These are phyloP conservation scores for Amauroascus verrucosus DNA, from an alignment of 2,329 filamentous ascomycete species.

Conservation along the genomic window DNA sequence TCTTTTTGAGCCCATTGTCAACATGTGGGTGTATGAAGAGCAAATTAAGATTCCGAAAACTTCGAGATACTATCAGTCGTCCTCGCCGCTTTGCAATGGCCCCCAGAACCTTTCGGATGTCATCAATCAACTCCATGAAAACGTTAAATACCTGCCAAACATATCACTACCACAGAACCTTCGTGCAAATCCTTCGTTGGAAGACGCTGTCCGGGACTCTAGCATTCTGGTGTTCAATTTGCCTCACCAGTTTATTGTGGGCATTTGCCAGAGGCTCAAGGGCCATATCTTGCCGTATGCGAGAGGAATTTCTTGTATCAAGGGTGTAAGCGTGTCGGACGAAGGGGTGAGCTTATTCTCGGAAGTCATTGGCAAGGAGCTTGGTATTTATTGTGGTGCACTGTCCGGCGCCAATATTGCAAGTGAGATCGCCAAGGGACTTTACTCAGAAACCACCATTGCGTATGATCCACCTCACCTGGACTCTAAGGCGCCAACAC, in stretches of 20 bases:
- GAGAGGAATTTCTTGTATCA: conserved; percentile 92
- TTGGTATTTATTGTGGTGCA: conserved; percentile 94
- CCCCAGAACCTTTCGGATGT: conserved; percentile 79
- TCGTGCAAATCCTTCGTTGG: conserved; percentile 36
- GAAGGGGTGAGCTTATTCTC: conserved; percentile 82
- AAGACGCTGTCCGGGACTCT: conserved; percentile 68
- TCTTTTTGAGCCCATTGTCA: conserved; percentile 77
- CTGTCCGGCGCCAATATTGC: conserved; percentile 95
- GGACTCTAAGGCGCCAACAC: conserved; percentile 68
- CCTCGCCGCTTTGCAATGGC: conserved; percentile 47
- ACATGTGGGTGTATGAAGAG: conserved; percentile 99
- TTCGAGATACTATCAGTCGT: conserved; percentile 61
- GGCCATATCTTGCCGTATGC: conserved; percentile 88
- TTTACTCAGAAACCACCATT: conserved; percentile 94
- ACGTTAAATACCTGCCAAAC: conserved; percentile 93
- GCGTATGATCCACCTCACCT: conserved; percentile 87
- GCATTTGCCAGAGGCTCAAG: conserved; percentile 70
- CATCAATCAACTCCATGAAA: conserved; percentile 91
- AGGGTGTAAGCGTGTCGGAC: conserved; percentile 87
- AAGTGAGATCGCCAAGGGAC: conserved; percentile 84
- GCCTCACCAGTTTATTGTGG: conserved; percentile 78
- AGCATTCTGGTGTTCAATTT: conserved; percentile 93
- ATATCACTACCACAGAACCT: conserved; percentile 69
- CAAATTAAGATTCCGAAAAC: conserved; percentile 62
- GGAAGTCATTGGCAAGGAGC: conserved; percentile 80